phyloP scores from a whole-genome alignment of 2,329 filamentous ascomycete genomes.

The Neophaeococcomyces mojaviensis region DNA sequence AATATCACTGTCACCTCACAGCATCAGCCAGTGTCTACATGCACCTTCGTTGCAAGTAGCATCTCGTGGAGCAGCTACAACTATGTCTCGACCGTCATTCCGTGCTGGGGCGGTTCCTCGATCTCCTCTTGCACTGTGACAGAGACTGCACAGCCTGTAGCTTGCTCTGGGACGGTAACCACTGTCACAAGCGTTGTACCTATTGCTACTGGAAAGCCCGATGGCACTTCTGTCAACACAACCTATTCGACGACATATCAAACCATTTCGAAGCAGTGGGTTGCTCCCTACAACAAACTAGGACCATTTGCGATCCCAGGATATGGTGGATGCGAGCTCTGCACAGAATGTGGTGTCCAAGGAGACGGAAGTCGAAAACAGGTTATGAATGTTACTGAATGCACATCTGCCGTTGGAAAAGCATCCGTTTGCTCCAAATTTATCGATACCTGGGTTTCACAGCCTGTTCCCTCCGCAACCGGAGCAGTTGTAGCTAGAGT shows the following conservation, averaged over 20 bases:
- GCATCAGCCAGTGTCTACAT: constrained; percentile 16
- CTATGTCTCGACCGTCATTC: constrained; percentile 19
- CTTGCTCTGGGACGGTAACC: constrained; percentile 7
- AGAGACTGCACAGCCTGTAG: constrained; percentile 14
- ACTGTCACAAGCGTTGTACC: constrained; percentile 16
- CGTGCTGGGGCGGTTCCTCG: constrained; percentile 11
- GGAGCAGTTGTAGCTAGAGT: constrained; percentile 4
- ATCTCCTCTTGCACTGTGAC: constrained; percentile 13
- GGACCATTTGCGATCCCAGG: constrained; percentile 19
- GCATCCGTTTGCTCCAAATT: neutral
- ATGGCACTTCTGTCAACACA: constrained; percentile 1
- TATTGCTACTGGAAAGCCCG: constrained; percentile 1
- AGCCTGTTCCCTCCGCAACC: constrained; percentile 10
- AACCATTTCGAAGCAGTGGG: constrained; percentile 17
- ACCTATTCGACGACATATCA: neutral
- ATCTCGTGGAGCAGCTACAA: constrained; percentile 14
- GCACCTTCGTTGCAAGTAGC: constrained; percentile 10
- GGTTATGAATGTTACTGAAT: constrained; percentile 16
- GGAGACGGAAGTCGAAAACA: constrained; percentile 16
- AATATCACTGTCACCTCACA: constrained; percentile 17
- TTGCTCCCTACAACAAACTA: constrained; percentile 17
- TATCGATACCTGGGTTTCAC: constrained; percentile 13
- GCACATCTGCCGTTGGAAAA: constrained; percentile 15
- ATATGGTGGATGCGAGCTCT: constrained; percentile 18
- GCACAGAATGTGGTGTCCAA: constrained; percentile 11